Evolutionary conservation across 768 basidiomycete genomes (phyloP).

Genomic region (Pholiota conissans): DNA sequence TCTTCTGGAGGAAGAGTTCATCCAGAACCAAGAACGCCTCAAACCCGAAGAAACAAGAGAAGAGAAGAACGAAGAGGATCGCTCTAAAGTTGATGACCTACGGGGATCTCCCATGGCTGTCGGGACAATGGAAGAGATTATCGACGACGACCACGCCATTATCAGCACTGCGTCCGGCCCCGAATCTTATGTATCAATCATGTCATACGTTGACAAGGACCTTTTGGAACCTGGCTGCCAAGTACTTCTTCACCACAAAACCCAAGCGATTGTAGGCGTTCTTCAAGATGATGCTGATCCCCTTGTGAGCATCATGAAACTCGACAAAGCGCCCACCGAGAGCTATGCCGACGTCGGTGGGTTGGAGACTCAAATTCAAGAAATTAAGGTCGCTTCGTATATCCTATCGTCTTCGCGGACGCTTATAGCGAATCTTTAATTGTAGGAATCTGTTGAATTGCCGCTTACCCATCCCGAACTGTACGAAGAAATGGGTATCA

Average conservation of each 20-base stretch:
- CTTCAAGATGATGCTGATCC: slow-evolving; percentile 95
- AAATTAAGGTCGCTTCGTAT: slow-evolving; percentile 77
- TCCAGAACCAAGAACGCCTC: slow-evolving; percentile 87
- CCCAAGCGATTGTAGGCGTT: slow-evolving; percentile 92
- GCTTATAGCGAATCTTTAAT: slow-evolving; percentile 1
- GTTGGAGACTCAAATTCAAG: slow-evolving; percentile 94
- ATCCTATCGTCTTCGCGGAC: background rate
- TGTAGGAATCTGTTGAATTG: slow-evolving; percentile 94
- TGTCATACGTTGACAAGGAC: slow-evolving; percentile 99
- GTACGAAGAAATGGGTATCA: slow-evolving; percentile 99
- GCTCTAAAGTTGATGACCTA: slow-evolving; percentile 90
- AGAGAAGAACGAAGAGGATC: slow-evolving; percentile 95
- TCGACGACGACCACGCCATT: slow-evolving; percentile 99
- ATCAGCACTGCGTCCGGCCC: slow-evolving; percentile 93
- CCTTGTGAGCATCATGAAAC: slow-evolving; percentile 96
- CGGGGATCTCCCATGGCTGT: slow-evolving; percentile 98
- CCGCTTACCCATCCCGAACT: slow-evolving; percentile 97
- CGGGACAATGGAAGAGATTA: slow-evolving; percentile 96
- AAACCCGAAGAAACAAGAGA: slow-evolving; percentile 87
- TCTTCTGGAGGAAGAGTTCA: slow-evolving; percentile 92
- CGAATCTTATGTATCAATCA: slow-evolving; percentile 95
- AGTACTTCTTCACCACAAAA: slow-evolving; percentile 95
- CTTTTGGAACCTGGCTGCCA: slow-evolving; percentile 94
- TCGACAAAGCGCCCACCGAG: slow-evolving; percentile 98
- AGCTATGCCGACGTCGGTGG: slow-evolving; percentile 99